phyloP scores from a whole-genome alignment of 73 alveolate genomes.

The Durusdinium trenchii region DNA sequence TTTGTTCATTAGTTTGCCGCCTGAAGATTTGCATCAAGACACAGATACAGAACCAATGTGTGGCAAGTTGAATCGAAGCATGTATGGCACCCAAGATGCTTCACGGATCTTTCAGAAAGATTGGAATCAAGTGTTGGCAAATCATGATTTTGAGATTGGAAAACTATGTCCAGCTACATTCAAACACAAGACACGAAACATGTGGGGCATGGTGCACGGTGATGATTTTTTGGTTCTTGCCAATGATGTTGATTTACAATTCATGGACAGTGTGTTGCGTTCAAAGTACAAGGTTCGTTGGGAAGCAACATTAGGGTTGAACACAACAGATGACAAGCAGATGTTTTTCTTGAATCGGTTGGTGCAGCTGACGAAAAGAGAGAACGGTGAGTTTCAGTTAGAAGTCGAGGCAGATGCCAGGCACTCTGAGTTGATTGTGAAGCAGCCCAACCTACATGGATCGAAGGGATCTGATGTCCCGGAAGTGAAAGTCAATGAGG shows the following conservation, averaged over 20 bases:
- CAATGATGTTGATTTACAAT: not conserved
- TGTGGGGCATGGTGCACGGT: not conserved
- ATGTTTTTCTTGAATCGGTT: not conserved
- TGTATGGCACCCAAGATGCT: not conserved
- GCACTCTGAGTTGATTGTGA: constrained; percentile 7
- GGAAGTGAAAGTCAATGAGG: not conserved
- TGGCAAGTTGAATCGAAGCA: not conserved
- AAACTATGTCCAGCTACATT: not conserved
- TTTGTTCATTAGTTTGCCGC: not conserved
- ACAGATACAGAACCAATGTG: not conserved
- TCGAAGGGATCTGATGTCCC: not conserved
- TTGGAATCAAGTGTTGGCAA: not conserved
- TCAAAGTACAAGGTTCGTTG: not conserved
- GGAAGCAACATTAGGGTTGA: constrained; percentile 20
- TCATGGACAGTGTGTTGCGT: not conserved
- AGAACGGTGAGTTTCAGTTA: not conserved
- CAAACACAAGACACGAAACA: not conserved
- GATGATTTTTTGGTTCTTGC: not conserved
- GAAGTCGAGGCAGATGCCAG: constrained; percentile 13
- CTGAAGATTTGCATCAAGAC: not conserved
- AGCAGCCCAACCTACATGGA: not conserved
- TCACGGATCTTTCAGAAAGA: not conserved
- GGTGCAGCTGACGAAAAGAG: too few relatives aligned
- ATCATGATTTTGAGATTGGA: not conserved
- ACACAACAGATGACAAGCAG: not conserved